Percentiles rank a stretch among this genome's conserved stretches.
These are phyloP conservation scores for Fusarium nisikadoi DNA, from an alignment of 2,329 filamentous ascomycete genomes.

Conservation along the genomic window DNA sequence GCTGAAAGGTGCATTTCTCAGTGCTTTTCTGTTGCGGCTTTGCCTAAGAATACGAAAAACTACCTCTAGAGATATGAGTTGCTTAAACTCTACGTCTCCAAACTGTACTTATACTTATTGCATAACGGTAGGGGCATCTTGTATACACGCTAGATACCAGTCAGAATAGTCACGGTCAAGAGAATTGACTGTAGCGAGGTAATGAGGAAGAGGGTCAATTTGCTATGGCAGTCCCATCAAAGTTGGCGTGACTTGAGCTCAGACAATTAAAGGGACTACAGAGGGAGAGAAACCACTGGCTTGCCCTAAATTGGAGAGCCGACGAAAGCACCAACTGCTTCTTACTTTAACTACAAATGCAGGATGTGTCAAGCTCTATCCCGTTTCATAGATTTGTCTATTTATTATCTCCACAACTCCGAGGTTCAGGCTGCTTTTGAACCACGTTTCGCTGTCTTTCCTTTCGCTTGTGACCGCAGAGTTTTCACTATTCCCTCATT, in stretches of 20 bases:
- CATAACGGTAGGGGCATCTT: not conserved
- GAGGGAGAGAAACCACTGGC: not conserved
- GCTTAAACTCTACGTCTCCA: fast-evolving
- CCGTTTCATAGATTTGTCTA: not conserved
- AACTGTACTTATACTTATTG: not conserved
- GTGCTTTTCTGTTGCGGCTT: not conserved
- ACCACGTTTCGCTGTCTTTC: not conserved
- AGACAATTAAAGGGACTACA: fast-evolving
- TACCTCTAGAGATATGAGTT: not conserved
- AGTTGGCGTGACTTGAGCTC: fast-evolving
- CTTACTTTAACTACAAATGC: fast-evolving
- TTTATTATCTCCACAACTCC: too few relatives aligned
- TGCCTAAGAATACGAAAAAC: not conserved
- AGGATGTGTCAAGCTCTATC: not conserved
- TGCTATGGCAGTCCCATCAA: not conserved
- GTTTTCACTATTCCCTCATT: not conserved
- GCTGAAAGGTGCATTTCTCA: not conserved
- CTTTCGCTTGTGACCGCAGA: not conserved
- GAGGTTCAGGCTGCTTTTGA: fast-evolving
- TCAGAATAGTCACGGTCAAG: too few relatives aligned
- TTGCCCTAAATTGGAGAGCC: fast-evolving
- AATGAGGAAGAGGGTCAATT: not conserved
- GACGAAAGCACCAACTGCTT: fast-evolving
- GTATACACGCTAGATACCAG: not conserved
- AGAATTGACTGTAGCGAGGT: too few relatives aligned